A percentile compares a stretch with the other conserved stretches of the same genome.
Evolutionary conservation across 768 basidiomycete species (phyloP).

Genomic region (Boletus insuetus): DNA sequence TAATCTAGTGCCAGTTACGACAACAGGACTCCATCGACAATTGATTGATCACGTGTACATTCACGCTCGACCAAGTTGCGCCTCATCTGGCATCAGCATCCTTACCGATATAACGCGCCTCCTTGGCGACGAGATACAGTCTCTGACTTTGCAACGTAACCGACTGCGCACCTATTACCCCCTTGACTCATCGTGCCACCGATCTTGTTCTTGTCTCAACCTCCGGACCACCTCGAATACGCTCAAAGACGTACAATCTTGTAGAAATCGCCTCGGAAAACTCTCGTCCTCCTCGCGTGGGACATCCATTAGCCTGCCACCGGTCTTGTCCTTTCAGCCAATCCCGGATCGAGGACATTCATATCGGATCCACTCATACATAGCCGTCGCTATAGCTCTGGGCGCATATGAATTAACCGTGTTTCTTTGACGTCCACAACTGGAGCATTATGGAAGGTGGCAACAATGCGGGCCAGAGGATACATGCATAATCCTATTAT

Average conservation of each 20-base stretch:
- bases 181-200: background rate
- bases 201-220: background rate
- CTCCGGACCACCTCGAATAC: background rate
- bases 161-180: background rate
- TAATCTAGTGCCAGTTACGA: constrained; percentile 9
- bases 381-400: constrained; percentile 24
- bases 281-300: background rate
- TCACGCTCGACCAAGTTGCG: too few relatives aligned
- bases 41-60: constrained; percentile 2
- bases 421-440: constrained; percentile 22
- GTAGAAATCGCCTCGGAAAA: background rate
- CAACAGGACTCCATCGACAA: constrained; percentile 15
- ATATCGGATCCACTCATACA: constrained; percentile 13
- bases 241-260: background rate
- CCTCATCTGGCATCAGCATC: too few relatives aligned
- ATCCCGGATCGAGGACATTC: background rate
- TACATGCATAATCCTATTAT: constrained; percentile 1
- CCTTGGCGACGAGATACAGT: constrained; percentile 32
- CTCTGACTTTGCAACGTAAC: constrained; percentile 16
- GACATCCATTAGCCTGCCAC: constrained; percentile 1
- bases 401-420: constrained; percentile 32
- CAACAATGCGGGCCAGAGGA: constrained; percentile 4
- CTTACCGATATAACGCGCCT: constrained; percentile 19
- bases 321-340: background rate
- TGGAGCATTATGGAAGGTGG: constrained; percentile 23